phyloP scores from a whole-genome alignment of 192 early-diverging fungal genomes.

The Gaertneriomyces semiglobifer region DNA sequence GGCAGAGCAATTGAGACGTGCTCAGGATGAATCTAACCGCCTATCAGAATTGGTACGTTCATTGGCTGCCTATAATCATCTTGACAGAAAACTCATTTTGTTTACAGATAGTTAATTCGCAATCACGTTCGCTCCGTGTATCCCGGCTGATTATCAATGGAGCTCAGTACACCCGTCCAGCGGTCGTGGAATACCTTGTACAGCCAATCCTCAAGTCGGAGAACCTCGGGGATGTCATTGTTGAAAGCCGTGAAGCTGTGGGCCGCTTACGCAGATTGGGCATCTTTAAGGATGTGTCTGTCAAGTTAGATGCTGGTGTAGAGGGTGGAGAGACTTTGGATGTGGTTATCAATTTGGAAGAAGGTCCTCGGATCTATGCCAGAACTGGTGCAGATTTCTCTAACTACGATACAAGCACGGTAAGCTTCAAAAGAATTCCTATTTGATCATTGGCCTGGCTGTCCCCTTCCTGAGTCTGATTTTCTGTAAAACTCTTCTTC shows the following conservation, averaged over 20 bases:
- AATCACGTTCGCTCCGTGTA: constrained; percentile 23
- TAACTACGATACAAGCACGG: constrained; percentile 83
- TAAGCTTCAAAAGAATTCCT: constrained; percentile 26
- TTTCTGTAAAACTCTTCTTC: not conserved
- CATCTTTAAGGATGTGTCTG: constrained; percentile 65
- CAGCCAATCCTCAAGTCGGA: constrained; percentile 32
- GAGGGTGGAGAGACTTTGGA: constrained; percentile 54
- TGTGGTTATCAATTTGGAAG: constrained; percentile 69
- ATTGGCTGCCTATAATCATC: not conserved
- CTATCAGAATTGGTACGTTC: constrained; percentile 2
- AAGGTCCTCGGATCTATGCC: constrained; percentile 68
- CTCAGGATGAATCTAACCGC: not conserved
- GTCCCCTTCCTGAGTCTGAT: not conserved
- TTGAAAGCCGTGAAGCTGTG: constrained; percentile 52
- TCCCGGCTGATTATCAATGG: constrained; percentile 35
- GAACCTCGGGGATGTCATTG: constrained; percentile 62
- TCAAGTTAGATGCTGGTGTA: constrained; percentile 61
- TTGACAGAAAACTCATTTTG: not conserved
- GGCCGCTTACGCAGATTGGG: constrained; percentile 59
- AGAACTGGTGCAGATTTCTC: constrained; percentile 88
- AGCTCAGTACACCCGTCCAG: constrained; percentile 27
- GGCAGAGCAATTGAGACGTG: no score
- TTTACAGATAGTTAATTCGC: constrained; percentile 24
- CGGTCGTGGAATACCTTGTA: constrained; percentile 29
- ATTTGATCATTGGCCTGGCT: not conserved